Evolutionary conservation across 805 yeast species (phyloP).

Genomic region (Monosporozyma solicola): DNA sequence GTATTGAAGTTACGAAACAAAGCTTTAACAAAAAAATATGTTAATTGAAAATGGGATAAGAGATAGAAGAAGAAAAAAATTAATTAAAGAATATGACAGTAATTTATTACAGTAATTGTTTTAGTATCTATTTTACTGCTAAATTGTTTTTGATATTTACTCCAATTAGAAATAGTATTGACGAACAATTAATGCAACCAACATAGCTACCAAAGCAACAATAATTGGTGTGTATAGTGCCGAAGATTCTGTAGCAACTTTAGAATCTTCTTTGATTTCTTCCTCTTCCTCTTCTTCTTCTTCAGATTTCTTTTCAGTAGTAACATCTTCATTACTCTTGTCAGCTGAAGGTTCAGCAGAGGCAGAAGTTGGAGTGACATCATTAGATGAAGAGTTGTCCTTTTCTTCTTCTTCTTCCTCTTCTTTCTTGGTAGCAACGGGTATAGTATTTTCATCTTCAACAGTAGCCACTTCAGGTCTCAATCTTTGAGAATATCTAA

Average conservation of each 20-base stretch:
- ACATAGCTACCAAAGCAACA: neutral
- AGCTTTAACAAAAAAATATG: neutral
- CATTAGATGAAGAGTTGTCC: neutral
- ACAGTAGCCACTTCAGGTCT: slow-evolving; percentile 16
- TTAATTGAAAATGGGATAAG: neutral
- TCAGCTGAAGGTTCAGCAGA: neutral
- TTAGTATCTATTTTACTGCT: neutral
- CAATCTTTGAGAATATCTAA: slow-evolving; percentile 33
- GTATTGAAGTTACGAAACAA: neutral
- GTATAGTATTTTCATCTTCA: neutral
- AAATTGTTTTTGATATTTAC: neutral
- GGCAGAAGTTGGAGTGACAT: slow-evolving; percentile 1
- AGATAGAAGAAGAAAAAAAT: neutral
- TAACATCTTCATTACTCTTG: neutral
- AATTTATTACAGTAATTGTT: neutral
- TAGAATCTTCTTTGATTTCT: neutral
- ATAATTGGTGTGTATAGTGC: neutral
- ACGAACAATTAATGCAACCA: slow-evolving; percentile 3
- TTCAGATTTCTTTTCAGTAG: neutral
- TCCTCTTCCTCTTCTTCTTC: neutral
- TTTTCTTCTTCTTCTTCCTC: neutral
- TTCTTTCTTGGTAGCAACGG: slow-evolving; percentile 1
- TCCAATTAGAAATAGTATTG: neutral
- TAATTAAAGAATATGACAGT: neutral
- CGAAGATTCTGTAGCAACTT: neutral